Percentiles rank a stretch among this genome's conserved stretches.
Evolutionary conservation across 2,329 filamentous ascomycete genomes (phyloP).

Genomic region (Trichoderma afroharzianum): DNA sequence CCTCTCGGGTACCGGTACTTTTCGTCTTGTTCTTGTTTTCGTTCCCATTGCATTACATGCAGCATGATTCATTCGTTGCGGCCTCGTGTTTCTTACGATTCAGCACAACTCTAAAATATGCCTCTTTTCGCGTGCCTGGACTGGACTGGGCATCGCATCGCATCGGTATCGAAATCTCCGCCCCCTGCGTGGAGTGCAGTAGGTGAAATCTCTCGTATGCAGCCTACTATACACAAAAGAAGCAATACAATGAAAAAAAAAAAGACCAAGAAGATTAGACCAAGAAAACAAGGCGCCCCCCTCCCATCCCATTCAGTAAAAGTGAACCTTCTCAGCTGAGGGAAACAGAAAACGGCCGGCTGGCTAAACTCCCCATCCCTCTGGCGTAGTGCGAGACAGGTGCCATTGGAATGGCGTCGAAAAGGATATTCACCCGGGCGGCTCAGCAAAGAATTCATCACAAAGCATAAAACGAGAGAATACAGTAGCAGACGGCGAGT

Average conservation of each 20-base stretch:
- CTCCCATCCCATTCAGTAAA: background rate
- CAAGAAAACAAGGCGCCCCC: background rate
- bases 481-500: background rate
- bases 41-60: background rate
- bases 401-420: background rate
- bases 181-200: background rate
- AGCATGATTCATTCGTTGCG: background rate
- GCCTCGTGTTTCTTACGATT: background rate
- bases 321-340: background rate
- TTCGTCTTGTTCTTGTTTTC: background rate
- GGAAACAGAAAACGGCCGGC: background rate
- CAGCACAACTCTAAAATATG: slow-evolving; percentile 1
- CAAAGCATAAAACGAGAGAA: background rate
- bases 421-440: background rate
- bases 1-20: background rate
- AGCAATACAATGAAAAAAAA: background rate
- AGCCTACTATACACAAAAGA: background rate
- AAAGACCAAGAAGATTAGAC: background rate
- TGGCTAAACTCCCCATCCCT: background rate
- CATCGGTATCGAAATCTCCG: background rate
- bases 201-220: background rate
- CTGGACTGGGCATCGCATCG: background rate
- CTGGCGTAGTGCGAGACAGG: background rate
- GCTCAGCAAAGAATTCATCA: background rate
- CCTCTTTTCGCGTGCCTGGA: background rate